Evolutionary conservation across 345 rosid genomes (phyloP), one percentile per base, ranked within the genome.

Genomic region (Ailanthus altissimus): DNA sequence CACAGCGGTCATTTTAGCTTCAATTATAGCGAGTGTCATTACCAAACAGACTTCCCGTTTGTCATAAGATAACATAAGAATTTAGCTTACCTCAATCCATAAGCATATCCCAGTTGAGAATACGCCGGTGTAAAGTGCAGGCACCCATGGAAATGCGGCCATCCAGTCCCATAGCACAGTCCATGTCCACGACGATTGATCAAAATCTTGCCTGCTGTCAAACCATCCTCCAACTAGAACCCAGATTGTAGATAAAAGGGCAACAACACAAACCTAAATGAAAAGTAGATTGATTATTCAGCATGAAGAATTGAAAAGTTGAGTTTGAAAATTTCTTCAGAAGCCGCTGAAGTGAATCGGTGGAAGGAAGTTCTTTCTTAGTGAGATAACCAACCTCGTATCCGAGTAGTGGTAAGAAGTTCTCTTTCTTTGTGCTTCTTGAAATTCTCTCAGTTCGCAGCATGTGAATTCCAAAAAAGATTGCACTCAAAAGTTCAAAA

Each of bases 401-500:
- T 28, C 82, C 83, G 20, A 80, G 76, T 18, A 75, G 76, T 10
- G 83, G 71, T 61, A 80, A 54, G 38, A 80, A 75, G 18, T 80
- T 75, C 76, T 75, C 73, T 63, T 63, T 70, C 67, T 70, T 69
- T 63, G 67, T 70, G 21, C 49, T 80, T 71, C 82, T 75, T 38
- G 83, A 80, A 56, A 80, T 51, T 7, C 36, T 76, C 28, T 80
- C 83, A 42, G 79, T 80, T 12, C 83, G 79, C 26, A 80, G 83
- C 79, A 80, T 63, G 69, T 75, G 83, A 54, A 80, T 70, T 42
- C 79, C 83, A 21, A 70, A 80, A 75, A 75, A 80, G 12, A 80
- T 69, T 61, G 82, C 79, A 75, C 82, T 80, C 45, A 80, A 49
- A 80, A 80, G 76, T 75, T 80, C 82, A 80, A 54, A 60, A 75